These are phyloP conservation scores for Suhomyces yuchorum DNA, from an alignment of 1,139 yeast species.

Conservation along the genomic window DNA sequence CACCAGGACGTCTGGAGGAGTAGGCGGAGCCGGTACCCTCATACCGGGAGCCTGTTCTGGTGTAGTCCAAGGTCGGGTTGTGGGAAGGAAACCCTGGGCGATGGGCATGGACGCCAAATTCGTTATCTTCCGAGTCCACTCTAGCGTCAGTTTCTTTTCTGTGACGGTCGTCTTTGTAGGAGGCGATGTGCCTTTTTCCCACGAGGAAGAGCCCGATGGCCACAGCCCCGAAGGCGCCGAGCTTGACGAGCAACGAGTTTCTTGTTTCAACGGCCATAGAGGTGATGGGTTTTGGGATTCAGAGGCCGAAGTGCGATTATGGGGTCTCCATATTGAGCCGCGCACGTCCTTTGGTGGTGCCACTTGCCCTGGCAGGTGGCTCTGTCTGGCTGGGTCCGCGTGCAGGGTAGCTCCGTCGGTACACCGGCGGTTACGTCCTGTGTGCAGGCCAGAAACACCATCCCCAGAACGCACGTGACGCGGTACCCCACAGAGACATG, in stretches of 20 bases:
- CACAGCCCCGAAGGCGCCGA: slow-evolving; percentile 35
- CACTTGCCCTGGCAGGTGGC: no score
- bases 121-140: slow-evolving; percentile 33
- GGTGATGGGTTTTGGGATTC: background rate
- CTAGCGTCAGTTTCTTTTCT: slow-evolving; percentile 42
- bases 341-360: background rate
- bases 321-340: background rate
- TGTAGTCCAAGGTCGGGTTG: slow-evolving; percentile 32
- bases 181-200: slow-evolving; percentile 43
- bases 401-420: no score
- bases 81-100: slow-evolving; percentile 42
- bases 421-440: no score
- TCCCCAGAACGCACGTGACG: slow-evolving; percentile 1
- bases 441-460: background rate
- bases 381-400: no score
- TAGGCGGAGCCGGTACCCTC: slow-evolving; percentile 69
- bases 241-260: slow-evolving; percentile 37
- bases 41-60: slow-evolving; percentile 56
- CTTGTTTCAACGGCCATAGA: slow-evolving; percentile 35
- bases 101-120: slow-evolving; percentile 31
- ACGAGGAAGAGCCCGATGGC: slow-evolving; percentile 37
- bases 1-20: slow-evolving; percentile 47
- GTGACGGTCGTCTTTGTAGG: slow-evolving; percentile 40
- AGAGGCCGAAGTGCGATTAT: background rate
- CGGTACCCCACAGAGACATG: slow-evolving; percentile 14